Conservation (phyloP, 352 stramenopile genomes). For the Pythium volutum region DNA sequence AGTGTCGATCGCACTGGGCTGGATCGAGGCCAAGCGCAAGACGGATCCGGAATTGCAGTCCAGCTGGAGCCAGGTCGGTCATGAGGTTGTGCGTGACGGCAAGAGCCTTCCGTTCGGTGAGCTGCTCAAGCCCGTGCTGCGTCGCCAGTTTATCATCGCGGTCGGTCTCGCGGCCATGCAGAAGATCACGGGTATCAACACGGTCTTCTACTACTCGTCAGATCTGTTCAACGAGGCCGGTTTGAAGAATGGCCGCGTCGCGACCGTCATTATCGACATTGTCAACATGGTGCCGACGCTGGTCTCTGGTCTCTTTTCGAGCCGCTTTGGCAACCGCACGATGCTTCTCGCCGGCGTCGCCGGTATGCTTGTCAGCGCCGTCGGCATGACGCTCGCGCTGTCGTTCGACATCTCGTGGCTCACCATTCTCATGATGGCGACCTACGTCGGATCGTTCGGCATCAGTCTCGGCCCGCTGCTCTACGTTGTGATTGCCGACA, state of each 20-base stretch:
- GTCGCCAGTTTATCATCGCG: constrained; percentile 41
- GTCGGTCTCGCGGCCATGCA: constrained; percentile 39
- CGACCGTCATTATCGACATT: constrained; percentile 39
- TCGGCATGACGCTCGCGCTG: constrained; percentile 55
- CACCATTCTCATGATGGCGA: constrained; percentile 53
- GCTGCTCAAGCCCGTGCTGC: constrained; percentile 37
- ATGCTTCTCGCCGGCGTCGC: constrained; percentile 45
- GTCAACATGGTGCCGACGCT: constrained; percentile 41
- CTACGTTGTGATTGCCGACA: constrained; percentile 52
- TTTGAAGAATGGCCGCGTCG: constrained; percentile 37
- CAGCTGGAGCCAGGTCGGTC: constrained; percentile 11
- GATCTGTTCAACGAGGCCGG: constrained; percentile 38
- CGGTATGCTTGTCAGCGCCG: constrained; percentile 41
- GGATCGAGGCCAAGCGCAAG: constrained; percentile 29
- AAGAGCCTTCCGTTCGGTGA: constrained; percentile 22
- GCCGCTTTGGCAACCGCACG: constrained; percentile 43
- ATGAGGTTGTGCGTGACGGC: constrained; percentile 14
- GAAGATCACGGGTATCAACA: constrained; percentile 63
- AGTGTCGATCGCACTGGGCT: constrained; percentile 27
- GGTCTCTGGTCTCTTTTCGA: constrained; percentile 35
- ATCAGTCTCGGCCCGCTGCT: constrained; percentile 64
- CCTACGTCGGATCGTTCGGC: constrained; percentile 59
- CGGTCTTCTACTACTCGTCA: constrained; percentile 51
- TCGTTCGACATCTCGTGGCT: constrained; percentile 32
- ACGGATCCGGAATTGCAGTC: constrained; percentile 26